Conservation (phyloP, 495 filamentous ascomycete species). For the Lepraria neglecta region DNA sequence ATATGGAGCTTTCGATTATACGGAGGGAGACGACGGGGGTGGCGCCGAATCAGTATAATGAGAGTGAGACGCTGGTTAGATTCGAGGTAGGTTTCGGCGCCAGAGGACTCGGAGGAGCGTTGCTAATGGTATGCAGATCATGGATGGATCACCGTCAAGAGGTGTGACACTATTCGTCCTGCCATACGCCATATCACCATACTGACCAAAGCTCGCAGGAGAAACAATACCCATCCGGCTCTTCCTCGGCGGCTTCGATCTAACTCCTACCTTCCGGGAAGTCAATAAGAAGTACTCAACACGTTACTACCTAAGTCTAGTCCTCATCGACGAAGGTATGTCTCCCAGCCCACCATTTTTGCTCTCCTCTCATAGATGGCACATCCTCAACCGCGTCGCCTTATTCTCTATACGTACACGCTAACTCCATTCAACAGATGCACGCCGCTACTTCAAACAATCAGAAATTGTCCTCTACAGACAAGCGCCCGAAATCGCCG, state of each 20-base stretch:
- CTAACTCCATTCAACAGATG: slow-evolving; percentile 51
- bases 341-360: background rate
- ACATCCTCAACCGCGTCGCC: background rate
- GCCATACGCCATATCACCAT: background rate
- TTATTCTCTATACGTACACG: background rate
- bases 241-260: slow-evolving; percentile 95
- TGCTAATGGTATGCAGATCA: slow-evolving; percentile 57
- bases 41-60: slow-evolving; percentile 99
- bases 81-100: slow-evolving; percentile 64
- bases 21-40: slow-evolving; percentile 92
- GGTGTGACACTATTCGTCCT: slow-evolving; percentile 39
- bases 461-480: slow-evolving; percentile 97
- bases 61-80: slow-evolving; percentile 94
- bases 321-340: slow-evolving; percentile 91
- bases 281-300: slow-evolving; percentile 99
- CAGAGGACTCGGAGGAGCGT: background rate
- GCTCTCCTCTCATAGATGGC: background rate
- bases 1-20: slow-evolving; percentile 99
- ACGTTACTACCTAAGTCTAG: slow-evolving; percentile 92
- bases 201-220: slow-evolving; percentile 37
- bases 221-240: slow-evolving; percentile 98
- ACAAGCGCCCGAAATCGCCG: slow-evolving; percentile 69
- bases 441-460: slow-evolving; percentile 97
- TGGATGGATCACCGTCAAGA: slow-evolving; percentile 95
- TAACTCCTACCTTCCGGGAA: slow-evolving; percentile 97